Base-by-base conservation (phyloP, 1,284 basidiomycete species). In the Cutaneotrichosporon cyanovorans region DNA sequence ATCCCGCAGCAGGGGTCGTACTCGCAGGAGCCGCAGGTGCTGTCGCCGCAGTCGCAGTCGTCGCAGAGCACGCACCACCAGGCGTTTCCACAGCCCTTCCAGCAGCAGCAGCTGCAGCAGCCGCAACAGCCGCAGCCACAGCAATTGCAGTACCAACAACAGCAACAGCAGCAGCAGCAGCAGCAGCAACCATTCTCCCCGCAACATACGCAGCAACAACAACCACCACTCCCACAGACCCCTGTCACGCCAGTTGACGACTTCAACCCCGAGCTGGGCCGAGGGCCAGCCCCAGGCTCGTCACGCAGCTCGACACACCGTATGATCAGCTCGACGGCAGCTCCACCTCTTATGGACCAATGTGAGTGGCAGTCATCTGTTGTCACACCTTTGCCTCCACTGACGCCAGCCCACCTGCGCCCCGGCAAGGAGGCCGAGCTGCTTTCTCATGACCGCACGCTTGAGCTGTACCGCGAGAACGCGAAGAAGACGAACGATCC, bases 401-500 rank as follows among this genome's bases (percentile, higher is more conserved):
- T 42, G 23, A 37, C 35, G 8, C 12, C 41, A 71, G 71, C 90
- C 35, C 93, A 98, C 72, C 80, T 98, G 35, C 81, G 84, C 32
- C 92, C 92, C 16, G 95, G 95, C 38, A 85, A 85, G 46, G 83
- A 91, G 61, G 93, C 92, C 3, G 82, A 89, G 8, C 79, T 98
- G 8, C 82, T 97, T 52, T 89, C 87, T 1, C 88, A 96, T 72
- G 87, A 90, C 71, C 87, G 87, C 58, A 98, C 93, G 3, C 82
- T 98, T 51, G 90, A 96, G 70, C 82, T 95, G 48, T 98, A 98
- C 75, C 85, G 95, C 36, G 81, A 85, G 39, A 98, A 98, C 68
- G 93, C 93, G 21, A 96, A 95, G 75, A 98, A 97, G 76, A 95
- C 91, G 0, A 91, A 96, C 74, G 91, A 98, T 71, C 92, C 93